Base-by-base conservation (phyloP, 768 basidiomycete species). In the Asterophora parasitica region DNA sequence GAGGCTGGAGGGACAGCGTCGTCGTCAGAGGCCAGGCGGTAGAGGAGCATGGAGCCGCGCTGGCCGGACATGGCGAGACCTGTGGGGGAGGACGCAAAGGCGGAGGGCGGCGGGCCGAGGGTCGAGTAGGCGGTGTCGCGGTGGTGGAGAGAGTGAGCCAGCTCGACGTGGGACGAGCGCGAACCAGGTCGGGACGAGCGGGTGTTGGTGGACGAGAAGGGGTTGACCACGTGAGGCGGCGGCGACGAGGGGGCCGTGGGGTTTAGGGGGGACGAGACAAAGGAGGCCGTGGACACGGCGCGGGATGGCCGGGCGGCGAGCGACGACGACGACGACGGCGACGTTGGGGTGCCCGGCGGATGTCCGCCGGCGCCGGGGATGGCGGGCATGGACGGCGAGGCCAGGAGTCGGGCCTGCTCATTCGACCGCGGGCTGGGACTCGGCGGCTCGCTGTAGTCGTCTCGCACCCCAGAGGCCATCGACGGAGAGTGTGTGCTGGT, bases 11-110 rank as follows among this genome's bases (percentile, higher is more conserved):
- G 34, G 16, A 10, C 30, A 13, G 32, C 20, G 44, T 57, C 59
- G 26, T 58, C 52, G n/a, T 57, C 55, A 1, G 55, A 49, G 3
- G 61, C 59, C 13, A 62, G 50, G 5, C 59, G 51, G 48, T 62
- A 62, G n/a, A 62, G 54, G 5, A 62, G 51, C 59, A 62, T 62
- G 11, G 61, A 60, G 2, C 59, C 61, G 23, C 23, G 23, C 6
- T 23, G 23, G 23, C 23, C 23, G 23, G 23, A 23, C 23, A 23
- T 23, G 23, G 23, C n/a, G n/a, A n/a, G n/a, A n/a, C 4, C 61
- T 36, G 13, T 52, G 41, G 27, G 28, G 11, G 30, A 26, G 33
- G 11, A 49, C n/a, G 26, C 51, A 7, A 36, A 37, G 8, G 47
- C 40, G 27, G 42, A 44, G n/a, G 33, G 16, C 7, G 35, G 33